These are phyloP conservation scores for Puccinia sorghi DNA, from an alignment of 1,284 basidiomycete genomes.

Conservation along the genomic window DNA sequence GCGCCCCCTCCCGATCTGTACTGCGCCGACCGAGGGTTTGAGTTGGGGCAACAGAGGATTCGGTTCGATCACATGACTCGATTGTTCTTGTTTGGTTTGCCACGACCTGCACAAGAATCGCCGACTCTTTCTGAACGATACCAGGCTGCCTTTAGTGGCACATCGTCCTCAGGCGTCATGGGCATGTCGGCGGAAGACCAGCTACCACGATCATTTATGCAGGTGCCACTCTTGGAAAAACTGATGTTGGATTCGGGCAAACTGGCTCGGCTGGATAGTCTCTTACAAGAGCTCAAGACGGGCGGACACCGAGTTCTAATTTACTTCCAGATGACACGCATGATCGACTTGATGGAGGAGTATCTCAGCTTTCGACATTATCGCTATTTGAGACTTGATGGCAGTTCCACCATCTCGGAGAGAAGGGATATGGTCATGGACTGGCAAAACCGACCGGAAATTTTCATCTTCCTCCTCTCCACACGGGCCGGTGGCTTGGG, in stretches of 20 bases:
- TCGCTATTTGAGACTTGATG: slow-evolving; percentile 94
- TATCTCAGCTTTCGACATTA: slow-evolving; percentile 97
- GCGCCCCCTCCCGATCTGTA: slow-evolving; percentile 78
- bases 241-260: slow-evolving; percentile 97
- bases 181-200: slow-evolving; percentile 71
- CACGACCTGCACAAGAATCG: slow-evolving; percentile 69
- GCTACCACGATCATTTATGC: slow-evolving; percentile 80
- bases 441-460: slow-evolving; percentile 96
- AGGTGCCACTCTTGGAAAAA: slow-evolving; percentile 91
- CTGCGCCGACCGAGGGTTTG: slow-evolving; percentile 75
- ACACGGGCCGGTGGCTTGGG: slow-evolving; percentile 96
- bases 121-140: slow-evolving; percentile 65
- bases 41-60: slow-evolving; percentile 69
- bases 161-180: slow-evolving; percentile 72
- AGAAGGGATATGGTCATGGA: slow-evolving; percentile 98
- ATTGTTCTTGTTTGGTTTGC: slow-evolving; percentile 80
- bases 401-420: slow-evolving; percentile 91
- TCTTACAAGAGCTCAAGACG: slow-evolving; percentile 88
- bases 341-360: slow-evolving; percentile 99
- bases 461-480: slow-evolving; percentile 93
- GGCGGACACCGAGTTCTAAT: slow-evolving; percentile 92
- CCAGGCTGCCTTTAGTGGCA: slow-evolving; percentile 65
- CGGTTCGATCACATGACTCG: slow-evolving; percentile 66
- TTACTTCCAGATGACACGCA: slow-evolving; percentile 99
- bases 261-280: slow-evolving; percentile 80